Base-by-base conservation (phyloP, 1,284 basidiomycete species). In the Papiliotrema fonsecae region DNA sequence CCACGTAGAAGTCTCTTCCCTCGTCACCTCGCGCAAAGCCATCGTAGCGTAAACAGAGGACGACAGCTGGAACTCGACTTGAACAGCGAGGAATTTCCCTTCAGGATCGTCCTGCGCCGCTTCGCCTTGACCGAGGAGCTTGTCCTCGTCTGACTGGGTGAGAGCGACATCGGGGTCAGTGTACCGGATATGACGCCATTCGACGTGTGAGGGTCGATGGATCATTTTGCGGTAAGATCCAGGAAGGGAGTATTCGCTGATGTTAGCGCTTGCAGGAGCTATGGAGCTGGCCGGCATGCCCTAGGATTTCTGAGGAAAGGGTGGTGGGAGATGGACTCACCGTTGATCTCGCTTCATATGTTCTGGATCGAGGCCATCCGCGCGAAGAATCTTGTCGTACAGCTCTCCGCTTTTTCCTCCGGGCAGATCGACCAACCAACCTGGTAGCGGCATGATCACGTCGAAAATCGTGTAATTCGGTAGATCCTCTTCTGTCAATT, bases 21-120 rank as follows among this genome's bases (percentile, higher is more conserved):
- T 91, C 13, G 90, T 94, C 38, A 94, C 83, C 72, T 94, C 90
- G 39, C 92, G 82, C 55, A 97, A 71, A 4, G 91, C 91, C 92
- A 97, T 97, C 3, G 92, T 97, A 2, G 92, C 92, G 71, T 94
- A 97, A 2, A 88, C 86, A 2, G 88, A 86, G 3, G 88, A 88
- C 21, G 87, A 88, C 19, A 97, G 78, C 13, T 80, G 82, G 50
- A 94, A 75, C 42, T 82, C 76, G 49, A 96, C 82, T 65, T 91
- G 89, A 31, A 96, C 74, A 1, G 92, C 91, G 65, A 83, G 76
- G 71, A 92, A 93, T 61, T 82, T 86, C 39, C 88, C 89, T 13
- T 79, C 78, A 0, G 67, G 63, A 35, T 69, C 65, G 36, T 65
- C 44, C 28, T 81, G 61, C 11, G 75, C 78, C 6, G 88, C 85